phyloP scores from a whole-genome alignment of 2,329 filamentous ascomycete genomes.

The Cadophora gregata region DNA sequence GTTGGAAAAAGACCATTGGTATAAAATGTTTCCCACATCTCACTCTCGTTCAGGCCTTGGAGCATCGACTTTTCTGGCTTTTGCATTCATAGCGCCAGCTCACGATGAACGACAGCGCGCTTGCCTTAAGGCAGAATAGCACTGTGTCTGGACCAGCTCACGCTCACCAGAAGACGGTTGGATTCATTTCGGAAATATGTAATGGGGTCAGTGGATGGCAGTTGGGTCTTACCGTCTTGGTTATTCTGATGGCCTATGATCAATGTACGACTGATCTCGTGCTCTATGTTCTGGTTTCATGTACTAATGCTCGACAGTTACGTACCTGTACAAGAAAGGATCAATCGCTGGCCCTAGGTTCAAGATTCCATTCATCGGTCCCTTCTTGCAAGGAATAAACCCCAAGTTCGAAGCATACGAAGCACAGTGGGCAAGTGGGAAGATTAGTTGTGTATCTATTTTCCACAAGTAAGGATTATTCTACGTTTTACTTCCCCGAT shows the following conservation, averaged over 20 bases:
- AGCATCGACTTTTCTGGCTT: neutral
- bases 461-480: constrained; percentile 73
- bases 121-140: neutral
- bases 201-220: constrained; percentile 39
- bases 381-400: constrained; percentile 76
- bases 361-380: constrained; percentile 75
- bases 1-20: neutral
- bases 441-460: constrained; percentile 80
- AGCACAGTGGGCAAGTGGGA: constrained; percentile 78
- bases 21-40: neutral
- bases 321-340: constrained; percentile 66
- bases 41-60: neutral
- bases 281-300: too few relatives aligned
- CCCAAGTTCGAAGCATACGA: constrained; percentile 77
- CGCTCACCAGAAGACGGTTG: neutral
- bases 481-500: neutral
- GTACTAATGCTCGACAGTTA: constrained; percentile 49
- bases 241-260: constrained; percentile 48
- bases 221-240: constrained; percentile 44
- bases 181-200: neutral
- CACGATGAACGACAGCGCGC: constrained; percentile 7
- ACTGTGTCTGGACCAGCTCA: neutral
- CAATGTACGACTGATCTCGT: constrained; percentile 42
- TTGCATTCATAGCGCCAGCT: neutral
- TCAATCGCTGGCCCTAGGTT: constrained; percentile 66